Evolutionary conservation across 73 alveolate genomes (phyloP), one percentile per base, ranked within the genome.

Genomic region (Chromera velia): DNA sequence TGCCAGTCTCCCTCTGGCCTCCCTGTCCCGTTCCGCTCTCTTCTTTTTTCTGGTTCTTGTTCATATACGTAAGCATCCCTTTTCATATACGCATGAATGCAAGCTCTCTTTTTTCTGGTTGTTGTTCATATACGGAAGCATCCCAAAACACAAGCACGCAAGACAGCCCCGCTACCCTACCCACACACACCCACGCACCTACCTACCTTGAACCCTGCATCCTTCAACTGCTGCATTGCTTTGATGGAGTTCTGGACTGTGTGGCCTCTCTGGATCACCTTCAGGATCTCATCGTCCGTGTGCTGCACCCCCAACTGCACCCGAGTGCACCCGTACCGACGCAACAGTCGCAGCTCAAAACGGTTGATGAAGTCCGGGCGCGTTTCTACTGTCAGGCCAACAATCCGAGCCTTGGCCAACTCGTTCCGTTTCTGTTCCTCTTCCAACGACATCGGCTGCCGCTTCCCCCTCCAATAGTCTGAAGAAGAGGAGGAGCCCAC

Each of bases 301-400:
- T 80, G 86, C 86, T 80, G 86, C 74, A 80, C 86, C 33, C 86
- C 86, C 34, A 80, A 70, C 86, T 80, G 86, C 47, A 80, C 79
- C 28, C 82, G 74, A 0, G 82, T 75, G 82, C 82, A 75, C 6
- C 82, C 82, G 31, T 75, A 75, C 24, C 82, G 33, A 27, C 82
- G 64, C n/a, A 75, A 45, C 34, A 65, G 34, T 9, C 82, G 82
- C 31, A 75, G 34, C 33, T 75, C 82, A 28, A 48, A 71, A 0
- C 45, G 63, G 34, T 34, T 75, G 74, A 75, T 62, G 74, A 46
- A 72, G 47, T 75, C 82, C 17, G 82, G 82, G 34, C 82, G 72
- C 28, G 82, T 62, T 45, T 62, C 82, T 67, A 75, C n/a, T 26
- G 82, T 75, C 17, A 75, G 45, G 74, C 82, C 82, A 30, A 75